Evolutionary conservation across 2,329 filamentous ascomycete genomes (phyloP), one percentile per base, ranked within the genome.

Genomic region (Periconia digitata): DNA sequence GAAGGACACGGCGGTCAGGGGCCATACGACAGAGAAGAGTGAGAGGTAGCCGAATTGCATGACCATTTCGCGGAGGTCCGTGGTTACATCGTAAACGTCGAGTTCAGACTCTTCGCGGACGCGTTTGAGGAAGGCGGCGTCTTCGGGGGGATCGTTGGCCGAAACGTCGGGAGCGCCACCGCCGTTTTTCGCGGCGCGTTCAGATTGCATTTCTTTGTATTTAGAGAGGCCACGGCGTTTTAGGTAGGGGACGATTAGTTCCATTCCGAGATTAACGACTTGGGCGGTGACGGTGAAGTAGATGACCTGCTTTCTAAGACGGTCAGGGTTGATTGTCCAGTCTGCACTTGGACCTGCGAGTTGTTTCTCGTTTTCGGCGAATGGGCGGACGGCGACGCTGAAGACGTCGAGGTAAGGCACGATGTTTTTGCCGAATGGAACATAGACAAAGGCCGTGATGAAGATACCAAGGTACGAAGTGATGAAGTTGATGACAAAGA

Each of bases 281-380:
- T 96, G 92, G 0, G 91, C 92, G 0, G 92, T 96, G 24, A 97
- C 89, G 0, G 92, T 95, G 54, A 95, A 94, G 74, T 95, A 97
- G 54, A 96, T 94, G 68, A 96, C 90, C 69, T 97, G 92, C 59
- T 91, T 89, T 60, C 86, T 88, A 29, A 97, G 83, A 15, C 94
- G 82, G 56, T 85, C 80, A 0, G 90, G 87, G 64, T 97, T 91
- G 72, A 96, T 89, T 44, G 85, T 79, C 69, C 96, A 99, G 20
- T 81, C 78, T 5, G 79, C 82, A 21, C 82, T 64, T 0, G 76
- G 74, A 8, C 58, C 50, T 41, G 78, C 77, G 22, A 90, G 73
- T 44, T 89, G 81, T 64, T 90, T 86, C 51, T 92, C 85, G 56
- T 87, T 83, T 47, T 89, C 84, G 0, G 86, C 87, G 56, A 95